These are phyloP conservation scores for Pyracantha coccinea DNA, from an alignment of 331 rosid species.

Conservation along the genomic window DNA sequence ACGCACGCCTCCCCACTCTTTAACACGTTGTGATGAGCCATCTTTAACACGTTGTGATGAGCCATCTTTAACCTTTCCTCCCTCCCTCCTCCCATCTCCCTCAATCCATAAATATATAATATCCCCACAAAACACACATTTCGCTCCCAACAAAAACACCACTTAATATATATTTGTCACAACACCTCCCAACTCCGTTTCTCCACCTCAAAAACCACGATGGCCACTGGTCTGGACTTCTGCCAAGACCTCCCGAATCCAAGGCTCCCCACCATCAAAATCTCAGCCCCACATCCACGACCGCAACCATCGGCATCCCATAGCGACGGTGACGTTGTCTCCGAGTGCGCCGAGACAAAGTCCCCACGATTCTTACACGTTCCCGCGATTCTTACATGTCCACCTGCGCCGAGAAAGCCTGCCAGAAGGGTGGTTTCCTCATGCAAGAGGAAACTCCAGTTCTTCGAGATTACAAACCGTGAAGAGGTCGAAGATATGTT, in stretches of 20 bases:
- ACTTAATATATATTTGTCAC: no score
- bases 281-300: slow-evolving; percentile 13
- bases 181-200: neutral
- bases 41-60: slow-evolving; percentile 1
- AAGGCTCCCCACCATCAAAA: slow-evolving; percentile 22
- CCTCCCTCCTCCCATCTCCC: neutral
- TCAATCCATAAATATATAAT: slow-evolving; percentile 14
- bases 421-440: slow-evolving; percentile 18
- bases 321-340: neutral
- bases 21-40: slow-evolving; percentile 10
- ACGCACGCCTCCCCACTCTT: slow-evolving; percentile 60
- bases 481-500: slow-evolving; percentile 68
- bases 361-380: slow-evolving; percentile 42
- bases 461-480: slow-evolving; percentile 38
- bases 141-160: neutral
- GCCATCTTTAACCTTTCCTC: neutral
- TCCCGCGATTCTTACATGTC: slow-evolving; percentile 41
- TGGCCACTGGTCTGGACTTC: slow-evolving; percentile 58
- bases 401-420: slow-evolving; percentile 71
- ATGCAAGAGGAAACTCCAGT: slow-evolving; percentile 59
- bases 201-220: neutral
- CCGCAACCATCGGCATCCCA: neutral
- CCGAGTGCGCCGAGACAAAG: slow-evolving; percentile 40
- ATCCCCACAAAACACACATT: slow-evolving; percentile 10
- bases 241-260: slow-evolving; percentile 33